Base-by-base conservation (phyloP, 2,329 filamentous ascomycete species). In the Apiospora aurea region DNA sequence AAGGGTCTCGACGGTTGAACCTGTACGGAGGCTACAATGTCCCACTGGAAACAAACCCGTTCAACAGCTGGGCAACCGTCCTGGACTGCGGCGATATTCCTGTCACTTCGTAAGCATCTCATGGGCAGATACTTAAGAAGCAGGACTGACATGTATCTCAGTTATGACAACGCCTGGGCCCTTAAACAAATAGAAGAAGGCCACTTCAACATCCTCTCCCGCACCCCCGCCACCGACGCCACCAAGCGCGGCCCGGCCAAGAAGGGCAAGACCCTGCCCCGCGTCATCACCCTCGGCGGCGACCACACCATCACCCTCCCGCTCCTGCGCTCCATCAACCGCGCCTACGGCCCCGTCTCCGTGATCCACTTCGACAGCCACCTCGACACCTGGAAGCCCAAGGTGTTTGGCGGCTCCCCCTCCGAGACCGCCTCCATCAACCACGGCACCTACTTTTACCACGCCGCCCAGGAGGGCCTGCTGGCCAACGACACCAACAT, bases 11-110 rank as follows among this genome's bases (percentile, higher is more conserved):
- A 78, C 89, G 94, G 76, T 88, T 96, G 75, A 96, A 96, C 84
- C 91, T 96, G 72, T 96, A 96, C 80, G 94, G 94, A 77, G 94
- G 94, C 6, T 97, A 96, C 82, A 96, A 97, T 77, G 94, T 96
- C 5, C 93, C 94, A 0, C 85, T 97, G 18, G 86, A 89, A 41
- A 92, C 92, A 29, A 96, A 96, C 81, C 93, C 93, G 0, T 96
- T 96, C 85, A 90, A 92, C 79, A 92, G 89, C 78, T 96, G 94
- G 89, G 92, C 94, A 11, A 94, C 89, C 69, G 90, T 96, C 2
- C 83, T 96, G 1, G 94, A 96, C 80, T 96, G 94, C 79, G 94
- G 94, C 73, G 93, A 96, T 79, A 94, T 96, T 68, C 93, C 93
- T 0, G 93, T 96, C 3, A 96, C 93, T 14, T 95, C 93, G 90